Base-by-base conservation (phyloP, 2,329 filamentous ascomycete genomes). In the Daldinia eschscholtzii region DNA sequence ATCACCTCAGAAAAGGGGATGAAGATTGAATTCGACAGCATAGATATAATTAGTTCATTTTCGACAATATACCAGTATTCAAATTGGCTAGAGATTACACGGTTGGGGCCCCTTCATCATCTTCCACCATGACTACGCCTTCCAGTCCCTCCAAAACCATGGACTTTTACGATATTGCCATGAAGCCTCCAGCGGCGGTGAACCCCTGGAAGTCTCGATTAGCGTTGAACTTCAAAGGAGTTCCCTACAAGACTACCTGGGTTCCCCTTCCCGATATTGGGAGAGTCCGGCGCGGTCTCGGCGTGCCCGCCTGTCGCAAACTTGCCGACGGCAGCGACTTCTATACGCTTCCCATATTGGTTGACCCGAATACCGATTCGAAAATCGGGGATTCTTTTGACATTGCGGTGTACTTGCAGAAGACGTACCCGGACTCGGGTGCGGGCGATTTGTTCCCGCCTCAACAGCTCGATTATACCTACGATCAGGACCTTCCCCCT, bases 331-430 rank as follows among this genome's bases (percentile, higher is more conserved):
- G 87, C 53, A 80, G 77, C 28, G 85, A 88, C 73, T 91, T 83
- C 79, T 83, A 82, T 76, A 91, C 89, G 1, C 81, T 91, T 0
- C 89, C 89, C 1, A 81, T 90, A 46, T 74, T 91, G 20, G 72
- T 79, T 0, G 86, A 90, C 55, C 76, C 80, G 0, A 64, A 72
- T 28, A 84, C 83, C 0, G 74, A 74, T 3, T 65, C 77, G 0
- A 58, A 80, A 0, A 58, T 90, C 1, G 89, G 89, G 3, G 89
- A 91, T 77, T 87, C 88, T 1, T 89, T 90, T 72, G 89, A 91
- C 53, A 91, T 91, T 67, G 89, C 89, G 4, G 78, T 84, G 18
- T 86, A 90, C 70, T 81, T 91, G 1, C 37, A 70, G 10, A 57
- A 64, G 35, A 66, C 33, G 10, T 69, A 66, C 50, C 63, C 63